phyloP scores from a whole-genome alignment of 2,329 filamentous ascomycete genomes.

The Monascus ruber region DNA sequence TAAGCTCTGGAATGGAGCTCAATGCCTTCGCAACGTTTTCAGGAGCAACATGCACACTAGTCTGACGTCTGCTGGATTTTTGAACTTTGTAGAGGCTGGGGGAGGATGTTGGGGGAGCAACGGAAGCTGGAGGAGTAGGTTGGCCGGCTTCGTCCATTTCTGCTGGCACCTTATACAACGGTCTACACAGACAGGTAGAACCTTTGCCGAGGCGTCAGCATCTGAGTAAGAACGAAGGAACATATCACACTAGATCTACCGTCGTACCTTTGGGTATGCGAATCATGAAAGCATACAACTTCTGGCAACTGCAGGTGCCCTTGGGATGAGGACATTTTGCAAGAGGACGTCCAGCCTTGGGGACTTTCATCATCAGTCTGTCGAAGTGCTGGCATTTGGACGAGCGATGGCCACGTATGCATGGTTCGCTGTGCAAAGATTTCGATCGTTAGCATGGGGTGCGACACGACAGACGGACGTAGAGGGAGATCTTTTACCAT shows the following conservation, averaged over 20 bases:
- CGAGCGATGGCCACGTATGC: slow-evolving; percentile 38
- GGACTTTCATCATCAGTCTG: slow-evolving; percentile 39
- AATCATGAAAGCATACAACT: slow-evolving; percentile 34
- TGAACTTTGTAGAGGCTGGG: slow-evolving; percentile 23
- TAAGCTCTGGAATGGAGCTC: slow-evolving; percentile 14
- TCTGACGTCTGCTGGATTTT: slow-evolving; percentile 22
- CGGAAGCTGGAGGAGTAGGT: slow-evolving; percentile 6
- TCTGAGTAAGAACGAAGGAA: background rate
- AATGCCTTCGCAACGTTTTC: slow-evolving; percentile 25
- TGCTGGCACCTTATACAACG: slow-evolving; percentile 28
- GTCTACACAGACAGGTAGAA: slow-evolving; percentile 30
- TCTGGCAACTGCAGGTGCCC: slow-evolving; percentile 31
- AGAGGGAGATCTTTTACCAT: slow-evolving; percentile 22
- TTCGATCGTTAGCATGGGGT: background rate
- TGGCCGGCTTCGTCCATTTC: slow-evolving; percentile 12
- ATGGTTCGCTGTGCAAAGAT: slow-evolving; percentile 31
- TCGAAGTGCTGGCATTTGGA: slow-evolving; percentile 40
- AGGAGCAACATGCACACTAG: slow-evolving; percentile 21
- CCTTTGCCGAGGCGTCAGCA: slow-evolving; percentile 16
- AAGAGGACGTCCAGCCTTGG: slow-evolving; percentile 37
- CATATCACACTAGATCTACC: background rate
- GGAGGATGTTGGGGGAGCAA: slow-evolving; percentile 10
- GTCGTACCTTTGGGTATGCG: slow-evolving; percentile 32
- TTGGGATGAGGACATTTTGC: slow-evolving; percentile 37
- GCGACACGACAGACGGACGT: background rate